Evolutionary conservation across 163 green algal genomes (phyloP).

Genomic region (Scenedesmus sp.): DNA sequence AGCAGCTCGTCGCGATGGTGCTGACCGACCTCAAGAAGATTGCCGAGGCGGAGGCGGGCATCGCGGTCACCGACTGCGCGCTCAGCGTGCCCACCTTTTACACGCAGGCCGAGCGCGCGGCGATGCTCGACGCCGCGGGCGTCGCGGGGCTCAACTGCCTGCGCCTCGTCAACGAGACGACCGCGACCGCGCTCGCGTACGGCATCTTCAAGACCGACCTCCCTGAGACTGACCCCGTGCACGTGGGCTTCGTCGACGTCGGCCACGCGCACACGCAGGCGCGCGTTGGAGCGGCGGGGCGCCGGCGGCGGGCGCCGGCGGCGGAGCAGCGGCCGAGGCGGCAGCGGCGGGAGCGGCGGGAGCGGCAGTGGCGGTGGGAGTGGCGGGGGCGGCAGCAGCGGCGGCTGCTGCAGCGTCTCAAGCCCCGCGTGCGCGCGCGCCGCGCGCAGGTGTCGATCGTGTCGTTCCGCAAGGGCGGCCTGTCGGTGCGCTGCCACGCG

Average conservation of each 20-base stretch:
- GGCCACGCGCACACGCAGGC: conserved; percentile 91
- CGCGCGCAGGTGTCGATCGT: conserved; percentile 88
- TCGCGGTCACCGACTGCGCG: conserved; percentile 90
- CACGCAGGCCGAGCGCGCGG: conserved; percentile 53
- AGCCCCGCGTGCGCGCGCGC: not conserved
- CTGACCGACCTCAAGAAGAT: conserved; percentile 92
- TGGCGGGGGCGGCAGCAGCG: not conserved
- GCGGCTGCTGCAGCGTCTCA: not conserved
- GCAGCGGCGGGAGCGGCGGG: too few species aligned
- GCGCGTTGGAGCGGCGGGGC: conserved; percentile 1
- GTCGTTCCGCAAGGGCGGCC: conserved; percentile 89
- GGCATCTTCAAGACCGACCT: conserved; percentile 99
- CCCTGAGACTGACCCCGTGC: conserved; percentile 82
- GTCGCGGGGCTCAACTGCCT: conserved; percentile 94
- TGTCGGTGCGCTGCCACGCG: conserved; percentile 87
- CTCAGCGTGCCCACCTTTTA: conserved; percentile 92
- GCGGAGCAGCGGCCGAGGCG: too few species aligned
- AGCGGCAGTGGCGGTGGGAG: not conserved
- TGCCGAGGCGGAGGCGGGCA: conserved; percentile 80
- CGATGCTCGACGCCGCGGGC: conserved; percentile 54
- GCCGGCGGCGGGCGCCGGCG: not conserved
- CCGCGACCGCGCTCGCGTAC: conserved; percentile 94
- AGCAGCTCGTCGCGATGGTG: conserved; percentile 93
- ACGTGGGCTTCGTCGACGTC: conserved; percentile 97
- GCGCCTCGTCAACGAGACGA: conserved; percentile 96